Base-by-base conservation (phyloP, 805 yeast genomes). In the Wickerhamiella azyma region DNA sequence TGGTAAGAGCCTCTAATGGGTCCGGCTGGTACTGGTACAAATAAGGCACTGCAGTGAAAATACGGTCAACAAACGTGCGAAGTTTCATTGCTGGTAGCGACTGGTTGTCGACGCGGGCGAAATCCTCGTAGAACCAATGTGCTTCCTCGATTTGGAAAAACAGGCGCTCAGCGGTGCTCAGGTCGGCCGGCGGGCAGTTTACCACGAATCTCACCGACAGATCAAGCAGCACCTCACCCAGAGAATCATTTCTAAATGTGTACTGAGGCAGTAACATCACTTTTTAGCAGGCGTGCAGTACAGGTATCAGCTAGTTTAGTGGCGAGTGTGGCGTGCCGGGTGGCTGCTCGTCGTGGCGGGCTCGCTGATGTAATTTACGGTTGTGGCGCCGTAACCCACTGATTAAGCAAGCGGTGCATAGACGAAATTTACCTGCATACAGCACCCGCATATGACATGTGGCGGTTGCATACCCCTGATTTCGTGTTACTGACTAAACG, bases 101-200 rank as follows among this genome's bases (percentile, higher is more conserved):
- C 3, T 92, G 88, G 60, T 85, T 81, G 55, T 79, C 65, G 30
- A 72, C 74, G 30, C 88, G 72, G 10, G 81, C 70, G 56, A 81
- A 88, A 63, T 92, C 99, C 42, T 81, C 74, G 63, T 88, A 92
- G 59, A 83, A 92, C 98, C 98, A 92, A 55, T 86, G 96, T 2
- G 98, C 98, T 63, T 92, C 97, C 67, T 92, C 99, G 37, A 92
- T 79, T 60, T 88, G 94, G 66, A 92, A 92, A 58, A 86, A 75
- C 21, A 88, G 81, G 58, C 98, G 71, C 59, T 68, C 89, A 26
- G 79, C 72, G 13, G 88, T 74, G 29, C 92, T 76, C 44, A 89
- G 66, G 61, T 92, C 98, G 57, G 89, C 96, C 4, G 77, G 75
- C 9, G 98, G 97, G 44, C 88, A 83, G 67, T 92, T 92, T 48